Conservation (phyloP, 768 basidiomycete genomes). For the Hygrocybe punicea region DNA sequence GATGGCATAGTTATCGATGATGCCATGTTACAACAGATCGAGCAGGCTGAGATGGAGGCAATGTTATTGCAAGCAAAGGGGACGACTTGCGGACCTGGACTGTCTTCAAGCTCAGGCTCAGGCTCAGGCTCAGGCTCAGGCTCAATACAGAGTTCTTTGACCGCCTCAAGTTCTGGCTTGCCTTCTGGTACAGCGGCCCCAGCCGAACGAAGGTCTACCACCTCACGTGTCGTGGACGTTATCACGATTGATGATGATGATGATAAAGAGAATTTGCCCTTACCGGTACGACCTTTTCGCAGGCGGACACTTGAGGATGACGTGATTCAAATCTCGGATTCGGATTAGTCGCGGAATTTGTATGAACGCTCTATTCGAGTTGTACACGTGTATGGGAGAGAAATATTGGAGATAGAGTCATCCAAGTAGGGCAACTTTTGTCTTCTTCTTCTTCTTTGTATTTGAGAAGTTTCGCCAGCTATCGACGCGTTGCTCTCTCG, state of each 20-base stretch:
- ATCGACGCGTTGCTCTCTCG: conserved; percentile 75
- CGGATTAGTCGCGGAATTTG: conserved; percentile 31
- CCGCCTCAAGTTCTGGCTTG: not conserved
- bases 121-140: not conserved
- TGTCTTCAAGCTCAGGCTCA: not conserved
- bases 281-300: conserved; percentile 49
- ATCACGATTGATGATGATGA: conserved; percentile 41
- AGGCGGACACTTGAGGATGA: conserved; percentile 37
- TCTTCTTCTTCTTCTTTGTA: conserved; percentile 75
- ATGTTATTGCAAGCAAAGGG: not conserved
- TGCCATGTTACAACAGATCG: conserved; percentile 40
- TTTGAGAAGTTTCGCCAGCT: conserved; percentile 77
- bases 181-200: conserved; percentile 9
- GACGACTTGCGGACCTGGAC: not conserved
- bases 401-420: conserved; percentile 42
- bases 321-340: conserved; percentile 59
- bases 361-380: not conserved
- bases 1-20: conserved; percentile 37
- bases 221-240: conserved; percentile 1
- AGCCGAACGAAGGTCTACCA: conserved; percentile 19
- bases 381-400: conserved; percentile 16
- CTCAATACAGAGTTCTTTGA: too few relatives aligned
- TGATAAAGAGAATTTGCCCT: conserved; percentile 63
- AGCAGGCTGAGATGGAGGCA: conserved; percentile 32
- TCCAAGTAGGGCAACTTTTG: conserved; percentile 64